Base-by-base conservation (phyloP, 805 yeast genomes). In the Yarrowia sp. region DNA sequence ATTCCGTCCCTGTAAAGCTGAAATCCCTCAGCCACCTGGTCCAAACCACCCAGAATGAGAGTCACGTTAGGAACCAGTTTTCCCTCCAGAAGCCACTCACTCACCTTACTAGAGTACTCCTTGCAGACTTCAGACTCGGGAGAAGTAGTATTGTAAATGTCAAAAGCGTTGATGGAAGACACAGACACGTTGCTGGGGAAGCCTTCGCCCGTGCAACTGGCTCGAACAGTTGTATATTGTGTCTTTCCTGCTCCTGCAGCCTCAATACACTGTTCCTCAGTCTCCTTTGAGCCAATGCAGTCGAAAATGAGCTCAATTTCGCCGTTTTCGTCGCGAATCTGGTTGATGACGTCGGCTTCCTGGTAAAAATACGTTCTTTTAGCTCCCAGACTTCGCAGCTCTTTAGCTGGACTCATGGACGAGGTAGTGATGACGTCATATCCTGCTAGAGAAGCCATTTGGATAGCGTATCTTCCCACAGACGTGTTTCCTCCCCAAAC, bases 401-500 rank as follows among this genome's bases (percentile, higher is more conserved):
- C 62, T 14, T 54, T 40, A 0, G 48, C 62, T n/a, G 44, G 41
- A n/a, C 58, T 51, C 44, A 38, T 54, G 12, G 62, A 54, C 3
- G 36, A 38, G 3, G 62, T 54, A 12, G 62, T 38, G 12, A 54
- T 38, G 35, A 38, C 46, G 14, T 54, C 48, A 8, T 54, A 40
- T 1, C 62, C 62, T 3, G 48, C 62, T 33, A 36, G 26, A 26
- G 35, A 4, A 0, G 62, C 62, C 26, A 54, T 6, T 26, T 54
- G 62, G 16, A 54, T 38, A 2, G 17, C 24, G 8, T 54, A 54
- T 16, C 62, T 12, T 8, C 62, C 62, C 33, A 54, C 62, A 38
- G 48, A 38, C 26, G 62, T 32, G 62, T 54, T 54, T 17, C 48
- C 62, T 22, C 62, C 62, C 62, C 62, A 54, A 4, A 54, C 26